Base-by-base conservation (phyloP, 108 stramenopile genomes). In the Cyclostephanos tholiformis region DNA sequence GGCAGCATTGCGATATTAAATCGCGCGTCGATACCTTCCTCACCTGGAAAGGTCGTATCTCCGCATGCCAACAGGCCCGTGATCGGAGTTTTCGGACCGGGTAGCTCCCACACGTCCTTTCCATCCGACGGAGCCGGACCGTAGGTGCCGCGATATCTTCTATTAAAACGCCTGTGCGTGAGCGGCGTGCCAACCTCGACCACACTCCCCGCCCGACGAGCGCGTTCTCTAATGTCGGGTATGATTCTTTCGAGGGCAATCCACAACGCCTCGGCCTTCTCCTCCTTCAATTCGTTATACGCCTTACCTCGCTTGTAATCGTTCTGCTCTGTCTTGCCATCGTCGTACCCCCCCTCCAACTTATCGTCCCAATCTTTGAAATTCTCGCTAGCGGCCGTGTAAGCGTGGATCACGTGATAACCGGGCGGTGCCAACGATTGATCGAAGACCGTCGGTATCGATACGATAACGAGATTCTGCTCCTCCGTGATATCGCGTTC, bases 351-450 rank as follows among this genome's bases (percentile, higher is more conserved):
- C 9, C 51, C 67, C 22, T 82, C 61, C 14, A 89, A 26, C 61
- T 91, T 86, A 3, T 69, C 69, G 49, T 86, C 77, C 92, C 93
- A 97, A 9, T 77, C 82, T 16, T 82, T 80, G 70, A 91, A 97
- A 61, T 77, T 75, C 55, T 96, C 95, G 50, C 86, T 87, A 8
- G 91, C 96, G 6, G 96, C 94, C 0, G 93, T 86, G 66, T 96
- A 96, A 13, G 91, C 94, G 70, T 97, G 97, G 1, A 96, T 76
- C 11, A 94, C 77, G 70, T 97, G 97, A 44, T 92, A 90, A 6
- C 97, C 95, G 10, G 88, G 86, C 16, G 97, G 97, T 10, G 95
- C 94, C 35, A 97, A 69, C 7, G 77, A 66, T 4, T 89, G 80
- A 71, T 97, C 97, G 56, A 96, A 94, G 12, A 95, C 75, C 4